These are phyloP conservation scores for Nidula niveotomentosa DNA, from an alignment of 1,284 basidiomycete genomes.

Conservation along the genomic window DNA sequence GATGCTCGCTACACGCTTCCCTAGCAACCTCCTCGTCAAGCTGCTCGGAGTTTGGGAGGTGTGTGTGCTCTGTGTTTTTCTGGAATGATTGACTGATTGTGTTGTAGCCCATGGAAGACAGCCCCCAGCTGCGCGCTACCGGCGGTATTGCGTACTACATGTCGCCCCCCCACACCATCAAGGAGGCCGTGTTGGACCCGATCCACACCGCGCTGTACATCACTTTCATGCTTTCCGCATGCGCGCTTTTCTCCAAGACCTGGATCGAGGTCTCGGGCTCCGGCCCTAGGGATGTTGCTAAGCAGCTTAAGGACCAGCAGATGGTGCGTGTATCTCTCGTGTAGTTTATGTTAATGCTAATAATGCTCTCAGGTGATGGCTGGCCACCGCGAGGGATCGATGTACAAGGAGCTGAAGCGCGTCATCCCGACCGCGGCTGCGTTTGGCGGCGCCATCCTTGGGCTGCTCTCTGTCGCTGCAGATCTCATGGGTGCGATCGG, in stretches of 20 bases:
- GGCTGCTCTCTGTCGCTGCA: constrained; percentile 92
- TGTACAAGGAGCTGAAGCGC: constrained; percentile 99
- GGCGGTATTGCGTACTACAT: constrained; percentile 99
- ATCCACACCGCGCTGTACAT: constrained; percentile 94
- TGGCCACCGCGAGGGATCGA: constrained; percentile 93
- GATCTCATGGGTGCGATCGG: constrained; percentile 97
- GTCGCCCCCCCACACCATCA: constrained; percentile 92
- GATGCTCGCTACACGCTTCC: constrained; percentile 93
- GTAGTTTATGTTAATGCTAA: not conserved
- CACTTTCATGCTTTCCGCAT: constrained; percentile 90
- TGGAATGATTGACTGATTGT: constrained; percentile 3
- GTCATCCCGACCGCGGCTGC: constrained; percentile 98
- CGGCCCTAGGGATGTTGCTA: constrained; percentile 94
- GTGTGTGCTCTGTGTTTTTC: constrained; percentile 2
- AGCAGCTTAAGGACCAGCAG: constrained; percentile 98
- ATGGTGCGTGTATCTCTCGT: constrained; percentile 57
- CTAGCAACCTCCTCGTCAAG: constrained; percentile 86
- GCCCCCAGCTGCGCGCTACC: constrained; percentile 87
- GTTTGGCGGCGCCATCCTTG: constrained; percentile 95
- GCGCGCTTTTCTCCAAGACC: constrained; percentile 97
- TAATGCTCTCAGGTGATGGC: constrained; percentile 75
- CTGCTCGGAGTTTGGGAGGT: constrained; percentile 98
- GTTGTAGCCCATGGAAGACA: constrained; percentile 84
- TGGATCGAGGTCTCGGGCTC: constrained; percentile 99
- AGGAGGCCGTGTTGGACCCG: constrained; percentile 86